phyloP scores from a whole-genome alignment of 225 moss, liverwort and hornwort species.

The Pseudoscleropodium purum region DNA sequence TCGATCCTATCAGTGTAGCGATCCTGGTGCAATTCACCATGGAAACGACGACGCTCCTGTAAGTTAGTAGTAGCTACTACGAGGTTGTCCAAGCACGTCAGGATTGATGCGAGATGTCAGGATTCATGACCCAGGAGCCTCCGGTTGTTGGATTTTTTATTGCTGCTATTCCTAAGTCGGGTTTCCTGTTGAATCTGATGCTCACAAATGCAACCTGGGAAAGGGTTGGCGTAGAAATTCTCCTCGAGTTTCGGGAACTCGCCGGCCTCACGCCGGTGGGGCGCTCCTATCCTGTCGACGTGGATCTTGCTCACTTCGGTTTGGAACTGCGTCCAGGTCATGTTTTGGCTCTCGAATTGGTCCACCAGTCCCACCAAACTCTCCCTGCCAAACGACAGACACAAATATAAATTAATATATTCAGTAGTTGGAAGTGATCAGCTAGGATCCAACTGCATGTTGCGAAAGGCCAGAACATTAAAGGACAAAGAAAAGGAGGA shows the following conservation, averaged over 20 bases:
- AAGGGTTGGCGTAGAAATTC: constrained; percentile 86
- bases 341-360: constrained; percentile 41
- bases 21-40: neutral
- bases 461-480: no score
- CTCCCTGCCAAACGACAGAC: constrained; percentile 27
- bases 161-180: neutral
- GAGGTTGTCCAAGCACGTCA: neutral
- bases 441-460: no score
- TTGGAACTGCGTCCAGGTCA: constrained; percentile 50
- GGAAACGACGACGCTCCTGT: neutral
- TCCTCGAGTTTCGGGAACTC: constrained; percentile 72
- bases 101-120: neutral
- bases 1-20: neutral
- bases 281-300: constrained; percentile 49
- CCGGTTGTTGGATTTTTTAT: constrained; percentile 1
- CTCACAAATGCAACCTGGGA: constrained; percentile 81
- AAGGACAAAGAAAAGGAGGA: neutral
- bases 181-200: neutral
- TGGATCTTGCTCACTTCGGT: constrained; percentile 51
- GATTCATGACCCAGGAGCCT: constrained; percentile 3
- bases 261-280: constrained; percentile 44
- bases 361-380: constrained; percentile 75
- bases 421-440: neutral
- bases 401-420: no score
- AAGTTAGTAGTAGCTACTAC: neutral